Percentiles rank a stretch among this genome's conserved stretches.
These are phyloP conservation scores for Neurospora cerealis DNA, from an alignment of 495 filamentous ascomycete genomes.

Conservation along the genomic window DNA sequence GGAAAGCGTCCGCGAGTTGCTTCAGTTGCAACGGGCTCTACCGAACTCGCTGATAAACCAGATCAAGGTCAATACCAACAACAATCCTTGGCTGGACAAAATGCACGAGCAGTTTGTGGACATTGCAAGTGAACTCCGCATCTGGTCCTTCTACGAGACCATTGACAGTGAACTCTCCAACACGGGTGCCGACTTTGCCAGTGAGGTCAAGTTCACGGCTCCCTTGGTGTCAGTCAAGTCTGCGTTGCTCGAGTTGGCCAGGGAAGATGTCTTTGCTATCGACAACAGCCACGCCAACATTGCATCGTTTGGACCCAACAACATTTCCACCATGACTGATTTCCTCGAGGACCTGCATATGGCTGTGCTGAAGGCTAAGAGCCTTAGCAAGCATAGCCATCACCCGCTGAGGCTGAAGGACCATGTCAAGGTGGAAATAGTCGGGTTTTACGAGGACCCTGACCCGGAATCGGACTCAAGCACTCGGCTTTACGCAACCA, in stretches of 20 bases:
- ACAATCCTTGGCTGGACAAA: conserved; percentile 34
- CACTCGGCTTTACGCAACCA: conserved; percentile 23
- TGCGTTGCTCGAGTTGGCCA: conserved; percentile 42
- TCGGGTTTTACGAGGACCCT: conserved; percentile 51
- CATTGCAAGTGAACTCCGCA: conserved; percentile 49
- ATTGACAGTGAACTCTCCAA: conserved; percentile 48
- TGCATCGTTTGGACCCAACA: conserved; percentile 46
- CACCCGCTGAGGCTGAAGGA: conserved; percentile 37
- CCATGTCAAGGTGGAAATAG: conserved; percentile 48
- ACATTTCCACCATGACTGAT: conserved; percentile 34
- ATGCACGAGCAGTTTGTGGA: conserved; percentile 49
- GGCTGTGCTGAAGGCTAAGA: conserved; percentile 34
- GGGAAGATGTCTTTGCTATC: conserved; percentile 47
- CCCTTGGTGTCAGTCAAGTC: conserved; percentile 56
- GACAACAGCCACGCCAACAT: conserved; percentile 49
- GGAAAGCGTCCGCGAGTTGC: conserved; percentile 41
- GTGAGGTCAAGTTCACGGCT: conserved; percentile 39
- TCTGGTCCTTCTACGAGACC: conserved; percentile 62
- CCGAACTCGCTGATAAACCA: conserved; percentile 39
- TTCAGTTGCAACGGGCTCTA: conserved; percentile 45
- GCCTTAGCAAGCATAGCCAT: conserved; percentile 26
- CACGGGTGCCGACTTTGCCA: conserved; percentile 10
- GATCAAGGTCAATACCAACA: conserved; percentile 28
- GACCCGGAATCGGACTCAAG: conserved; percentile 27
- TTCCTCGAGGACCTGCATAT: conserved; percentile 41